A percentile compares a stretch with the other conserved stretches of the same genome.
phyloP scores from a whole-genome alignment of 441 rosid species.

The Sinapis alba region DNA sequence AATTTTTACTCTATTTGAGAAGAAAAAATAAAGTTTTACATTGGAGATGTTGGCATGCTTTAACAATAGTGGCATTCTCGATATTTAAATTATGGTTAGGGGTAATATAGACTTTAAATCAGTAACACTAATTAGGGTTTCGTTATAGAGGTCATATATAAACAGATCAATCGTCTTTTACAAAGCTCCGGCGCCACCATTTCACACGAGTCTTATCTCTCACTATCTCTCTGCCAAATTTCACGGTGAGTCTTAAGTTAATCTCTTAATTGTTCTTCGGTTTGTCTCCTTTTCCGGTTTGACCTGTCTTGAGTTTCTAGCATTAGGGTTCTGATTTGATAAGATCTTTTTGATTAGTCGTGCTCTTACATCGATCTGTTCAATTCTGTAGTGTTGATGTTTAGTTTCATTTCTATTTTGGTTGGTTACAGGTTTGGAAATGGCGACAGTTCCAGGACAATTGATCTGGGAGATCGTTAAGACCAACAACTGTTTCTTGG shows the following conservation, averaged over 20 bases:
- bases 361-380: slow-evolving; percentile 5
- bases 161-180: slow-evolving; percentile 12
- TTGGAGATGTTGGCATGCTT: too few relatives aligned
- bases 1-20: too few relatives aligned
- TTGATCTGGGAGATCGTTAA: slow-evolving; percentile 71
- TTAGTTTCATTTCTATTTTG: neutral
- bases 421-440: slow-evolving; percentile 24
- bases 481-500: slow-evolving; percentile 60
- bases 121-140: slow-evolving; percentile 30
- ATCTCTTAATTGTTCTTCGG: neutral
- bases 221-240: slow-evolving; percentile 7
- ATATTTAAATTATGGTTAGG: neutral
- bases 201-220: neutral
- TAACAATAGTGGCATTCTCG: slow-evolving; percentile 1
- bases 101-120: neutral
- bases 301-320: neutral
- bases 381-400: slow-evolving; percentile 10
- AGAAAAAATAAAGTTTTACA: too few relatives aligned
- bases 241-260: slow-evolving; percentile 27
- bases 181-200: slow-evolving; percentile 39
- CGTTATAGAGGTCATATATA: slow-evolving; percentile 21
- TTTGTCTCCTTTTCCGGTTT: neutral
- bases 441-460: slow-evolving; percentile 64
- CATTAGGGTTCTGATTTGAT: neutral
- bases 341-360: neutral